phyloP scores from a whole-genome alignment of 768 basidiomycete genomes.

The Tricholoma matsutake region DNA sequence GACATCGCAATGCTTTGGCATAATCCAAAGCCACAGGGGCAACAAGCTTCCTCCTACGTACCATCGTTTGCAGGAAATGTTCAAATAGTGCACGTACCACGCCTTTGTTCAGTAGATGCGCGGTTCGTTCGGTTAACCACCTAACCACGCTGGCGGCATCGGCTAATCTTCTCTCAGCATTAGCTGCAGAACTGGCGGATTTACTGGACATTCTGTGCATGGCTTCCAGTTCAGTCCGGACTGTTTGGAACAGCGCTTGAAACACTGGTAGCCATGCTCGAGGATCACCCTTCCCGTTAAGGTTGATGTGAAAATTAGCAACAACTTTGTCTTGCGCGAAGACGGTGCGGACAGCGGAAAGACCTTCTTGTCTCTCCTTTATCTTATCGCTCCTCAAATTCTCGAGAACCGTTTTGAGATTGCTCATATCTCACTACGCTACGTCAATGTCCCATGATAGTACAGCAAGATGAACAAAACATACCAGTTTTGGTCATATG shows the following conservation, averaged over 20 bases:
- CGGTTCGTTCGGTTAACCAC: constrained; percentile 66
- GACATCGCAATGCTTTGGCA: constrained; percentile 65
- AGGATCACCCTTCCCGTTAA: constrained; percentile 31
- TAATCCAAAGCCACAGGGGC: constrained; percentile 74
- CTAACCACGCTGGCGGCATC: constrained; percentile 68
- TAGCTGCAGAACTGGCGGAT: constrained; percentile 35
- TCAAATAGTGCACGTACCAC: constrained; percentile 55
- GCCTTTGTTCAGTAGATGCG: constrained; percentile 51
- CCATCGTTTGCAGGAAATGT: constrained; percentile 62
- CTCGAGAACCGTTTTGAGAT: constrained; percentile 45
- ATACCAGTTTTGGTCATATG: not conserved
- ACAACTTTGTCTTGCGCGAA: constrained; percentile 51
- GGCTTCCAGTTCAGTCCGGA: constrained; percentile 58
- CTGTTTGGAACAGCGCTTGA: constrained; percentile 66
- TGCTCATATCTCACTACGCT: constrained; percentile 19
- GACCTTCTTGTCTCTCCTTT: constrained; percentile 67
- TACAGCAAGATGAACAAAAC: not conserved
- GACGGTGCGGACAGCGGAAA: constrained; percentile 44
- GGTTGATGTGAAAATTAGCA: constrained; percentile 39
- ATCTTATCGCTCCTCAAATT: constrained; percentile 60
- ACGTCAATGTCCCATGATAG: not conserved
- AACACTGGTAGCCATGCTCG: constrained; percentile 63
- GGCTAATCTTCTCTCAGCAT: constrained; percentile 56
- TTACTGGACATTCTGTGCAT: constrained; percentile 40
- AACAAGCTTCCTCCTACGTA: constrained; percentile 51